These are phyloP conservation scores for Nelumbo lutea DNA, from an alignment of 164 flowering plant species.

Conservation along the genomic window DNA sequence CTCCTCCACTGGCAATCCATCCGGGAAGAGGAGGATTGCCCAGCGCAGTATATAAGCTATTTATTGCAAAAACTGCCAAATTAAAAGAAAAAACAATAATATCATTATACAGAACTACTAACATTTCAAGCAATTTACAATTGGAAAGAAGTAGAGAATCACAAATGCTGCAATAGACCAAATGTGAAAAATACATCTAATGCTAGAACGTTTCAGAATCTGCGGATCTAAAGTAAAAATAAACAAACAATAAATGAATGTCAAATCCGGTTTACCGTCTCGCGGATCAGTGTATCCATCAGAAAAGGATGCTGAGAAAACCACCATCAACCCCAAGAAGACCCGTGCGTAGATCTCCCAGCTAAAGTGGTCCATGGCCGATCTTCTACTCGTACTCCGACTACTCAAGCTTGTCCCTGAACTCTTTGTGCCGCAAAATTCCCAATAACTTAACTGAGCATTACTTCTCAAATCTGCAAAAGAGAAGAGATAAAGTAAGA, in stretches of 20 bases:
- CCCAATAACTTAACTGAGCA: constrained; percentile 2
- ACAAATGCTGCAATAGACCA: constrained; percentile 12
- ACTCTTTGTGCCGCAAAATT: constrained; percentile 6
- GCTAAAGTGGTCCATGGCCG: constrained; percentile 23
- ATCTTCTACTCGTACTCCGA: constrained; percentile 38
- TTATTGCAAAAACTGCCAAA: too few species aligned
- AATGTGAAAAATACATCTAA: not conserved
- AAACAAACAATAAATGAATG: not conserved
- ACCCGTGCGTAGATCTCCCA: constrained; percentile 34
- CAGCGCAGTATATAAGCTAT: too few species aligned
- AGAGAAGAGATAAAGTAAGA: not conserved
- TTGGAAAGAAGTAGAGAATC: constrained; percentile 24
- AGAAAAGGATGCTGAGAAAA: constrained; percentile 17
- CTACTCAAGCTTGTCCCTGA: too few species aligned
- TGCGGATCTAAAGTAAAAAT: not conserved
- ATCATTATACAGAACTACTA: constrained; percentile 15
- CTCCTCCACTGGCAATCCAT: too few species aligned
- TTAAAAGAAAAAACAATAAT: constrained; percentile 5
- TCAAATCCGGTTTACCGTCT: constrained; percentile 20
- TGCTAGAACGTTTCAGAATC: constrained; percentile 12
- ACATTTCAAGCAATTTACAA: constrained; percentile 33
- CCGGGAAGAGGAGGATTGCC: too few species aligned
- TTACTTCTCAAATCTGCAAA: not conserved
- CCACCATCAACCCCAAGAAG: constrained; percentile 31
- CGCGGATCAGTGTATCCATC: constrained; percentile 15